These are phyloP conservation scores for Cerioporus squamosus DNA, from an alignment of 1,284 basidiomycete genomes.

Conservation along the genomic window DNA sequence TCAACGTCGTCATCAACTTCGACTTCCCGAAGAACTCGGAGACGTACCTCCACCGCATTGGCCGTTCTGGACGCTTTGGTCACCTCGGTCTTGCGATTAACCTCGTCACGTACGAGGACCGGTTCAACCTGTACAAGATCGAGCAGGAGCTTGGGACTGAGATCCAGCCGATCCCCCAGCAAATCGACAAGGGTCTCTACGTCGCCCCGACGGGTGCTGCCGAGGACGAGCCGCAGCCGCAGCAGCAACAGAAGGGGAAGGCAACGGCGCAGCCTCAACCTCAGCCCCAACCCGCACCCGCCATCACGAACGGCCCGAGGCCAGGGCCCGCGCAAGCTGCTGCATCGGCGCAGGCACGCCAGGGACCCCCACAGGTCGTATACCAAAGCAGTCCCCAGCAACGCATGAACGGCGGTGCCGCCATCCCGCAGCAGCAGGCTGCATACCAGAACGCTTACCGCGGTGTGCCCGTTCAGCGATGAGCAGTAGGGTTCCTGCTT, in stretches of 20 bases:
- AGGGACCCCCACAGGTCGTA: constrained; percentile 30
- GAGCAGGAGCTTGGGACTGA: constrained; percentile 99
- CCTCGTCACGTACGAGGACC: constrained; percentile 94
- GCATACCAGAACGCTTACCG: constrained; percentile 32
- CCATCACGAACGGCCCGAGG: not conserved
- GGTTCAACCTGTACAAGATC: constrained; percentile 97
- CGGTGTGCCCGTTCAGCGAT: constrained; percentile 39
- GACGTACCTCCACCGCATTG: constrained; percentile 97
- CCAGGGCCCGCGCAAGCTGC: not conserved
- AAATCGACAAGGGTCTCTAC: constrained; percentile 93
- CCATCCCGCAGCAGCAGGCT: constrained; percentile 25
- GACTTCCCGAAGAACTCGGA: constrained; percentile 99
- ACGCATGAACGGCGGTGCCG: constrained; percentile 34
- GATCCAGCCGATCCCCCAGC: constrained; percentile 94
- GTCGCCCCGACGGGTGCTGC: constrained; percentile 65
- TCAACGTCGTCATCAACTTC: constrained; percentile 99
- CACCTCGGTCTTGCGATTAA: constrained; percentile 98
- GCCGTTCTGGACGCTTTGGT: constrained; percentile 96
- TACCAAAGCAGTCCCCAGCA: constrained; percentile 36
- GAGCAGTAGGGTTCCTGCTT: constrained; percentile 7
- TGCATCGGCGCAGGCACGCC: constrained; percentile 17
- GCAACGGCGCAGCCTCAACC: constrained; percentile 15
- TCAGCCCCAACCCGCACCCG: not conserved
- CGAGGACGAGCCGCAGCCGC: constrained; percentile 44
- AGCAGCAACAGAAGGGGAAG: constrained; percentile 28